Base-by-base conservation (phyloP, 2,329 filamentous ascomycete genomes). In the Gyromitra esculenta region DNA sequence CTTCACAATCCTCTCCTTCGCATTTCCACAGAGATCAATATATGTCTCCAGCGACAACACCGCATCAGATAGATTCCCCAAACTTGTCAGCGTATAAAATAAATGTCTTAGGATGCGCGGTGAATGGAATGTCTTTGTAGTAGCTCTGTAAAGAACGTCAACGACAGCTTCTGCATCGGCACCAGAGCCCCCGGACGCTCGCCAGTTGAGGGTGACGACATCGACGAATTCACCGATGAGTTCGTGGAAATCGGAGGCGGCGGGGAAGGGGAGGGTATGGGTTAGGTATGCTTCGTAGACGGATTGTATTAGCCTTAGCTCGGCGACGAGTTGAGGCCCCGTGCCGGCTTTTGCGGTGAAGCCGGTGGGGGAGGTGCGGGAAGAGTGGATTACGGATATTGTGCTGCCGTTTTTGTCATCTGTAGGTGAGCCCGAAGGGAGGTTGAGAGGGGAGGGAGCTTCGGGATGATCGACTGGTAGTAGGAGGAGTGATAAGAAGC, bases 91-190 rank as follows among this genome's bases (percentile, higher is more conserved):
- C 0, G 97, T 91, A 8, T 90, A 91, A 82, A 98, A 98, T 0
- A 99, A 87, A 81, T 94, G 89, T 73, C 95, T 89, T 37, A 99
- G 85, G 76, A 98, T 92, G 8, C 93, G 86, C 0, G 95, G 97
- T 0, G 96, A 99, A 83, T 99, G 96, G 82, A 96, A 99, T 0
- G 95, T 97, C 83, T 96, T 97, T 8, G 92, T 93, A 5, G 95
- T 93, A 21, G 94, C 93, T 48, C 92, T 91, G 83, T 98, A 99
- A 2, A 99, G 86, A 35, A 94, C 92, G 83, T 96, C 94, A 48
- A 98, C 87, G 35, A 97, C 90, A 60, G 90, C 64, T 3, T 72
- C 67, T 1, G 80, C 80, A 54, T 81, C 80, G 0, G 71, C 67
- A 11, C 88, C 88, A 25, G 90, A 88, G 4, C 94, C 92, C 80